phyloP scores from a whole-genome alignment of 176 grass and related monocot species.

The Bonia amplexicaulis region DNA sequence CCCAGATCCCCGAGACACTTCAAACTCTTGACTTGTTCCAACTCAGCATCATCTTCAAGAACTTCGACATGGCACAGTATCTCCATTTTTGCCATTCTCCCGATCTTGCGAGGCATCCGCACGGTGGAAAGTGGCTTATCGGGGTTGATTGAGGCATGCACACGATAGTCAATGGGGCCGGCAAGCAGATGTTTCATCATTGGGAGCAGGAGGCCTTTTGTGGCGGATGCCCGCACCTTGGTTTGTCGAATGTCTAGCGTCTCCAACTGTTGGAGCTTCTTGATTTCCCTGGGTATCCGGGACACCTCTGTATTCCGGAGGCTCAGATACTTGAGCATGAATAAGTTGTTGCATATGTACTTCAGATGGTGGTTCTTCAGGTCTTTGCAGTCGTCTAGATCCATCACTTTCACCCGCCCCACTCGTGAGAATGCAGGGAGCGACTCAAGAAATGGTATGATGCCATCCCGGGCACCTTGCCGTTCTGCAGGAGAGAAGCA shows the following conservation, averaged over 20 bases:
- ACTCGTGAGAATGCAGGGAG: background rate
- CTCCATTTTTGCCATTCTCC: background rate
- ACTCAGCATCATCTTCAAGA: background rate
- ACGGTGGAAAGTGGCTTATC: background rate
- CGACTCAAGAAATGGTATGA: background rate
- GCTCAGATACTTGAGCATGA: constrained; percentile 25
- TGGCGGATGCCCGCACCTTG: background rate
- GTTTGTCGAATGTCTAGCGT: constrained; percentile 27
- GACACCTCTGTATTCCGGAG: background rate
- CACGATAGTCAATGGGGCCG: background rate
- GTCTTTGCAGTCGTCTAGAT: constrained; percentile 7
- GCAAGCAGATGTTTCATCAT: constrained; percentile 25
- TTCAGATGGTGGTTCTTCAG: constrained; percentile 7
- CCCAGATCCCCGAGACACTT: background rate
- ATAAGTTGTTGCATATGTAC: constrained; percentile 11
- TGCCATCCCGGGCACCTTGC: background rate
- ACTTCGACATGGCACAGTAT: background rate
- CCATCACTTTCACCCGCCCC: constrained; percentile 11
- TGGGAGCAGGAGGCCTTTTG: background rate
- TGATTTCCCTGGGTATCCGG: background rate
- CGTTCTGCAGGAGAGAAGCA: background rate
- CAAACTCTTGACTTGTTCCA: background rate
- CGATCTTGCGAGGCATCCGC: background rate
- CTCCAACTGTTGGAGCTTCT: background rate
- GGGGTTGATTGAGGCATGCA: background rate